Percentiles rank a stretch among this genome's conserved stretches.
phyloP scores from a whole-genome alignment of 768 basidiomycete species.

The Russula sp. region DNA sequence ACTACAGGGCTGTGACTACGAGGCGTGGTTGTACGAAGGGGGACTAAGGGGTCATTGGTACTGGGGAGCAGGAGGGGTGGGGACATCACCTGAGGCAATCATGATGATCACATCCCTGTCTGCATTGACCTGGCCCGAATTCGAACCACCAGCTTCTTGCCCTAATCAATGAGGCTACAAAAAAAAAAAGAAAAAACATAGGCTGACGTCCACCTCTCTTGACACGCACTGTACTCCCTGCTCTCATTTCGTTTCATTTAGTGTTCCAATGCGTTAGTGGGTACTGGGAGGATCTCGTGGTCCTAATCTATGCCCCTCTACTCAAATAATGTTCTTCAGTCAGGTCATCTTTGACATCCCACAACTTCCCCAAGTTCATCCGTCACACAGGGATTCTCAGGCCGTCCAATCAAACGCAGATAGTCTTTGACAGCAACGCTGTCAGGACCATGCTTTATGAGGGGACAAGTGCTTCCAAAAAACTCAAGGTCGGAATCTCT shows the following conservation, averaged over 20 bases:
- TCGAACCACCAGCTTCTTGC: neutral
- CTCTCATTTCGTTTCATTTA: neutral
- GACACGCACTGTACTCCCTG: neutral
- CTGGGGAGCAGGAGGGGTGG: no score
- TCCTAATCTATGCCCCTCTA: neutral
- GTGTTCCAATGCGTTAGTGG: neutral
- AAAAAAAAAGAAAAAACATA: no score
- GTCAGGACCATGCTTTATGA: no score
- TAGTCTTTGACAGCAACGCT: neutral
- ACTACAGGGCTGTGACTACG: no score
- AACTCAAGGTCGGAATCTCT: no score
- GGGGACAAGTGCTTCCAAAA: no score
- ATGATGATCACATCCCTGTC: neutral
- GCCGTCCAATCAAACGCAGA: neutral
- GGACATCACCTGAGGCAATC: no score
- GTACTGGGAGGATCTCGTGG: neutral
- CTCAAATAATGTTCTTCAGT: neutral
- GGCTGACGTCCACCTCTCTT: neutral
- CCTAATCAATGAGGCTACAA: neutral
- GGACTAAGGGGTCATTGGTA: no score
- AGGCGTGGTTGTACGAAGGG: no score
- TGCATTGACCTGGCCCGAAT: neutral
- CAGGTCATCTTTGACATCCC: neutral
- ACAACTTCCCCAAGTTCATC: neutral
- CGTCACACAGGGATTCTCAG: neutral